Evolutionary conservation across 2,329 filamentous ascomycete species (phyloP).

Genomic region (Aspergillus chevalieri): DNA sequence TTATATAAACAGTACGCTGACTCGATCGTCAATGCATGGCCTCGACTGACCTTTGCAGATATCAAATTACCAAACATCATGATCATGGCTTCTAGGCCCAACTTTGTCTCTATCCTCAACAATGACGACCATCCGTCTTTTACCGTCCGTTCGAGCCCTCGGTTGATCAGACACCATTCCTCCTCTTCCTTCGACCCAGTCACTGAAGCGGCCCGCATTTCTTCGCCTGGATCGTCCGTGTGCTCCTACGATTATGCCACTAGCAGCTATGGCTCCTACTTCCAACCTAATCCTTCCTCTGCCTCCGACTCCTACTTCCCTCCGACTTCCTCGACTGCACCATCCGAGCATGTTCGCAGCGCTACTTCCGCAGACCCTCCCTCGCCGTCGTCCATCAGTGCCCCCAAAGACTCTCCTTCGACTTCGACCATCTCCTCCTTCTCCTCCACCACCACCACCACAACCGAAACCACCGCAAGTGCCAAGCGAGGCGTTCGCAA

Average conservation of each 20-base stretch:
- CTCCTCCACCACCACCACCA: neutral
- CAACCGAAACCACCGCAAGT: neutral
- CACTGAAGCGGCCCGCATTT: conserved; percentile 19
- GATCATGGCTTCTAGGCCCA: conserved; percentile 27
- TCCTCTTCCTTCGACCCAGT: conserved; percentile 20
- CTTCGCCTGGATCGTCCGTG: conserved; percentile 28
- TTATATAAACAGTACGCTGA: conserved; percentile 8
- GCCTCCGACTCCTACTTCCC: conserved; percentile 19
- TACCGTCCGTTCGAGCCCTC: conserved; percentile 30
- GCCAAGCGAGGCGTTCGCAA: conserved; percentile 38
- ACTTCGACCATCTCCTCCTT: conserved; percentile 1
- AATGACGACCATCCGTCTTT: conserved; percentile 45
- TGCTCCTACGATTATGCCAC: conserved; percentile 28
- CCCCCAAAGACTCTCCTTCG: conserved; percentile 17
- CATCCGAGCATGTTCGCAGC: conserved; percentile 18
- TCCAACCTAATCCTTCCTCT: conserved; percentile 12
- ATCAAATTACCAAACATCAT: conserved; percentile 10
- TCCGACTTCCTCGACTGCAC: conserved; percentile 17
- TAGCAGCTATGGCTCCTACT: conserved; percentile 17
- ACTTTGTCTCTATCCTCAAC: conserved; percentile 41
- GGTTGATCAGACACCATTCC: conserved; percentile 16
- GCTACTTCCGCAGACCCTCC: conserved; percentile 20
- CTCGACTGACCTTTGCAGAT: conserved; percentile 3
- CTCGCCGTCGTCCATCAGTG: conserved; percentile 22
- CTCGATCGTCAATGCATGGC: conserved; percentile 11